Base-by-base conservation (phyloP, 768 basidiomycete species). In the Russula griseocarnosa region DNA sequence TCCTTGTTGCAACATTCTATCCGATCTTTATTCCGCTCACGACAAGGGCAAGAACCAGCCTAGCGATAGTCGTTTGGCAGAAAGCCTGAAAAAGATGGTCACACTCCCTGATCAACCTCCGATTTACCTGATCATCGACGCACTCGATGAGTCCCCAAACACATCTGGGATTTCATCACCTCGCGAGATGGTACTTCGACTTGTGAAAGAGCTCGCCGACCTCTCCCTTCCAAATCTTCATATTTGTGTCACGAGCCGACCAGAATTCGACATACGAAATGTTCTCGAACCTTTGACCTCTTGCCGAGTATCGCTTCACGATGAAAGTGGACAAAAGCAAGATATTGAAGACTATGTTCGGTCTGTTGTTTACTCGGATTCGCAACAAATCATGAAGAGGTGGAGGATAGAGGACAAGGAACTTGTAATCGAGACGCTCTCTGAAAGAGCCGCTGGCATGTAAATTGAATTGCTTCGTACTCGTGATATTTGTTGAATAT, bases 401-500 rank as follows among this genome's bases (percentile, higher is more conserved):
- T 61, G 51, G 60, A 26, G 22, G n/a, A 13, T 0, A 1, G 52
- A 61, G 11, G 53, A 53, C 14, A 61, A 54, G 42, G 34, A 40
- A 1, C 38, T 61, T 8, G 53, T 54, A 5, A n/a, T 55, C 1
- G 8, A 47, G 18, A 26, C 24, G 3, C 60, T 61, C 5, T 49
- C 61, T 5, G 44, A 40, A 38, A 62, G 52, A n/a, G 61, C 61
- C 3, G 38, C 57, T n/a, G 61, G 61, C 16, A 57, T 62, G 61
- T 62, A 54, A 46, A 55, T 40, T 10, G 13, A 28, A 30, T 60
- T 2, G 4, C 14, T 24, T 11, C 16, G 18, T 7, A 10, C 22
- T 22, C 22, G 11, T 32, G 5, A 8, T 34, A 1, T 16, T 18
- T 28, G 20, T 42, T 22, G n/a, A 36, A 18, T n/a, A 22, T 6